Conservation (phyloP, 805 yeast genomes). For the Candida silvatica region DNA sequence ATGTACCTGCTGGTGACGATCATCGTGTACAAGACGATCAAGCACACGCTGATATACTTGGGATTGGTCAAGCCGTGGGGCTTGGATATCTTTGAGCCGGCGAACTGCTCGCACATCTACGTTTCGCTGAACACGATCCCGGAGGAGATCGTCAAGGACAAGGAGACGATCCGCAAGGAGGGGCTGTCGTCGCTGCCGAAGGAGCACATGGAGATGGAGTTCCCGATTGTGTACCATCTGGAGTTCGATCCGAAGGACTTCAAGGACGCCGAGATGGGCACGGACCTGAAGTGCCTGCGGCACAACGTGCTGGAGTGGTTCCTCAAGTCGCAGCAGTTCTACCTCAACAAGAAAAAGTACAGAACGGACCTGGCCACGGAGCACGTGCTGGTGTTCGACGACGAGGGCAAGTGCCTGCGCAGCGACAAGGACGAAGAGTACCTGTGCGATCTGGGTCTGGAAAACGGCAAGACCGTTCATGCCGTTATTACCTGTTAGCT, state of each 20-base stretch:
- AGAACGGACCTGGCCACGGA: slow-evolving; percentile 10
- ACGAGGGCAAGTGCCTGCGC: slow-evolving; percentile 14
- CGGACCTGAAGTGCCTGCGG: slow-evolving; percentile 56
- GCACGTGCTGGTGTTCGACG: slow-evolving; percentile 29
- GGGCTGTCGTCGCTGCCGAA: slow-evolving; percentile 3
- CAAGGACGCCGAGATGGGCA: slow-evolving; percentile 63
- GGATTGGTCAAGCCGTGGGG: slow-evolving; percentile 2
- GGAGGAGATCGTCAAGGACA: slow-evolving; percentile 6
- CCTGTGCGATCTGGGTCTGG: slow-evolving; percentile 42
- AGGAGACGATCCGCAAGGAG: slow-evolving; percentile 2
- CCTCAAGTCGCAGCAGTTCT: slow-evolving; percentile 31
- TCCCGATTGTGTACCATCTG: slow-evolving; percentile 50
- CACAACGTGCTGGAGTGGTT: slow-evolving; percentile 47
- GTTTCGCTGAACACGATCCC: slow-evolving; percentile 37
- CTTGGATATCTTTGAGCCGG: neutral
- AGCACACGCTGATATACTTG: slow-evolving; percentile 16
- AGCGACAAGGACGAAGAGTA: slow-evolving; percentile 34
- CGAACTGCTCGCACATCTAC: slow-evolving; percentile 41
- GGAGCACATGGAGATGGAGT: slow-evolving; percentile 14
- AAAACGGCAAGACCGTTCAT: slow-evolving; percentile 39
- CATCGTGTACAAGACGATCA: slow-evolving; percentile 15
- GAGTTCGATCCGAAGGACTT: slow-evolving; percentile 82
- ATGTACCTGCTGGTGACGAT: slow-evolving; percentile 15
- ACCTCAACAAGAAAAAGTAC: slow-evolving; percentile 10
- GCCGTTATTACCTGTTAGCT: neutral